Base-by-base conservation (phyloP, 192 early-diverging fungal species). In the Umbelopsis sp. region DNA sequence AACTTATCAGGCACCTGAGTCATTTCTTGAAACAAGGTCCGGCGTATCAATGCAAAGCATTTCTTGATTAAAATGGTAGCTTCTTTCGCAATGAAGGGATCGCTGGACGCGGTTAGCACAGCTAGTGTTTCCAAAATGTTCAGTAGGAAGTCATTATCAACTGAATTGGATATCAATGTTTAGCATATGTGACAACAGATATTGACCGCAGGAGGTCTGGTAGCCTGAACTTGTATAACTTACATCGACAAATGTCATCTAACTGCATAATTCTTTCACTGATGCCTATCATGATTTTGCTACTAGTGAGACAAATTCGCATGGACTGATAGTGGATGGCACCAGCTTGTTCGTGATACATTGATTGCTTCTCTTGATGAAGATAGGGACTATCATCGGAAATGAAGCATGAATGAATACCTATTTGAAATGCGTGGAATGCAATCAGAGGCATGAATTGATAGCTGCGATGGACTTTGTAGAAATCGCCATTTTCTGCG, bases 301-400 rank as follows among this genome's bases (percentile, higher is more conserved):
- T 29, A 16, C 56, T 62, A 32, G 32, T 26, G 5, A 62, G 31
- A 20, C 56, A 62, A 17, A 62, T 16, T 34, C 56, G 26, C 56
- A 62, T 62, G 11, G 56, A 22, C n/a, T 62, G 56, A n/a, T 62
- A n/a, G 31, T 62, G 29, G 17, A 62, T 62, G 4, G 56, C 56
- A 2, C 34, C 34, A 7, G 56, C 31, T 29, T 62, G 31, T 26
- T 34, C 17, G 56, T 31, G 32, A 31, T 32, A 62, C 8, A 20
- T 34, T 11, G 56, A 62, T 20, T 17, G 7, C 14, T 62, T 29
- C 4, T 62, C 29, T 34, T 29, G 25, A 3, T 29, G 11, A 20
- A 32, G 29, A 32, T 34, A 34, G 3, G 26, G 16, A 11, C n/a
- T 20, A 2, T 62, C 56, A 34, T 8, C 17, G 12, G 56, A 26